These are phyloP conservation scores for Wickerhamomyces hampshirensis DNA, from an alignment of 805 yeast genomes.

Conservation along the genomic window DNA sequence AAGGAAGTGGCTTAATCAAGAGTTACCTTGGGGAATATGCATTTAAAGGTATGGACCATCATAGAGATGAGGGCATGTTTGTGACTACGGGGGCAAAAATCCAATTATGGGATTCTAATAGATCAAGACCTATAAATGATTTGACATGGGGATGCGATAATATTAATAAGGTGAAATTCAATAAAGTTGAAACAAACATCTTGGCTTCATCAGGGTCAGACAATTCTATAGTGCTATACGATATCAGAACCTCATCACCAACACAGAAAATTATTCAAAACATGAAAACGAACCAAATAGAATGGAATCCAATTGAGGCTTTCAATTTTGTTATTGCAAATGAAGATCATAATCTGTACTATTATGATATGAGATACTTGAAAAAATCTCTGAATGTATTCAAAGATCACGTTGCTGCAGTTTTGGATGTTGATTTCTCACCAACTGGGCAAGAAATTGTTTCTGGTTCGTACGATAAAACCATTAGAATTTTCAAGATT, in stretches of 20 bases:
- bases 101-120: conserved; percentile 85
- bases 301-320: conserved; percentile 99
- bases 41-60: conserved; percentile 83
- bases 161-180: conserved; percentile 75
- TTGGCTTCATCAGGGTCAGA: conserved; percentile 90
- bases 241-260: conserved; percentile 84
- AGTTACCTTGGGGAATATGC: conserved; percentile 83
- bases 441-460: conserved; percentile 97
- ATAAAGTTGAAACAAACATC: conserved; percentile 83
- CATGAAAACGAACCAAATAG: conserved; percentile 76
- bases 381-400: conserved; percentile 74
- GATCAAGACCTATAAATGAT: conserved; percentile 72
- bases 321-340: conserved; percentile 86
- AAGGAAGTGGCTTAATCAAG: conserved; percentile 56
- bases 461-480: conserved; percentile 92
- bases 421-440: conserved; percentile 88
- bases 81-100: conserved; percentile 91
- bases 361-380: conserved; percentile 96
- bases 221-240: conserved; percentile 86
- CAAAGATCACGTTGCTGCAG: conserved; percentile 95
- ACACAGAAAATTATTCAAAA: conserved; percentile 84
- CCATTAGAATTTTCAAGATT: conserved; percentile 73
- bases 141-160: conserved; percentile 97
- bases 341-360: conserved; percentile 92
- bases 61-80: conserved; percentile 63